Conservation (phyloP, 2,329 filamentous ascomycete species). For the Talaromyces funiculosus region DNA sequence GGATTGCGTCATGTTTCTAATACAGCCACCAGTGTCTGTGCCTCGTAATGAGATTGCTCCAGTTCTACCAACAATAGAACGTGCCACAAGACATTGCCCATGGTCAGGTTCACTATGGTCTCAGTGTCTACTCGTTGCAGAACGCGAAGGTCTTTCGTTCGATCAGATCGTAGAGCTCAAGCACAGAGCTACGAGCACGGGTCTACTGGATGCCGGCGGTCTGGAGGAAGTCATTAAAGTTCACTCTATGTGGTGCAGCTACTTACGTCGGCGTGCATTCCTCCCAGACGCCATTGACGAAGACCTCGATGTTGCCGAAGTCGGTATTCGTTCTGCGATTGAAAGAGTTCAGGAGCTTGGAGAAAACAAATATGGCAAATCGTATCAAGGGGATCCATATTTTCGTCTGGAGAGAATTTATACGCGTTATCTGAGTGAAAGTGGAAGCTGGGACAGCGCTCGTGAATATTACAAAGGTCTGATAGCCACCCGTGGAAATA, state of each 20-base stretch:
- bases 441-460: slow-evolving; percentile 69
- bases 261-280: slow-evolving; percentile 80
- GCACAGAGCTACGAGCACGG: slow-evolving; percentile 80
- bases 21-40: slow-evolving; percentile 46
- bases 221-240: slow-evolving; percentile 86
- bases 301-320: slow-evolving; percentile 81
- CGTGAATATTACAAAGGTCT: slow-evolving; percentile 72
- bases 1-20: slow-evolving; percentile 72
- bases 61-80: slow-evolving; percentile 66
- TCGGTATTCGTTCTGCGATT: slow-evolving; percentile 77
- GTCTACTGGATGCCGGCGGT: slow-evolving; percentile 76
- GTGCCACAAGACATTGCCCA: slow-evolving; percentile 83
- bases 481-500: slow-evolving; percentile 63
- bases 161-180: slow-evolving; percentile 83
- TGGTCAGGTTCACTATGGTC: slow-evolving; percentile 92
- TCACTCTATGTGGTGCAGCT: slow-evolving; percentile 91
- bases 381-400: slow-evolving; percentile 78
- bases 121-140: slow-evolving; percentile 76
- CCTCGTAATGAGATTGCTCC: slow-evolving; percentile 42
- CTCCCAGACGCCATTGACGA: slow-evolving; percentile 68
- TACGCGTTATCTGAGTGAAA: slow-evolving; percentile 85
- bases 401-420: slow-evolving; percentile 88
- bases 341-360: slow-evolving; percentile 77
- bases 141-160: slow-evolving; percentile 70
- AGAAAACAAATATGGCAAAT: slow-evolving; percentile 67